Conservation (phyloP, 2,329 filamentous ascomycete genomes). For the Diplodia mutila region DNA sequence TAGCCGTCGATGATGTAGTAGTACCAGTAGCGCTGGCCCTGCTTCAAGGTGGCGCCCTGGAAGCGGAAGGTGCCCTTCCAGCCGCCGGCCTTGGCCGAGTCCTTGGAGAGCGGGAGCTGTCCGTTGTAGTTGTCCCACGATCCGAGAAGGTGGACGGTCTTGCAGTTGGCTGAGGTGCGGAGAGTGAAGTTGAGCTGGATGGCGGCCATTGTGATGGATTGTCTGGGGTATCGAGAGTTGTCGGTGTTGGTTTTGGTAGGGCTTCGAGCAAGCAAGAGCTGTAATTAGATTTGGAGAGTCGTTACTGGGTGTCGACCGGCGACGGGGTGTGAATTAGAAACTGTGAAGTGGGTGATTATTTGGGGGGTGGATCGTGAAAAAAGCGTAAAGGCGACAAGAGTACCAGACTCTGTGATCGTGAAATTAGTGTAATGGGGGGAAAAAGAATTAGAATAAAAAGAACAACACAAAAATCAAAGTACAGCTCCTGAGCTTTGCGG, state of each 20-base stretch:
- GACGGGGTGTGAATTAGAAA: constrained; percentile 42
- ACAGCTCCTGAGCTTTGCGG: constrained; percentile 55
- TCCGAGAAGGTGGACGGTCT: constrained; percentile 95
- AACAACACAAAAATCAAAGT: constrained; percentile 47
- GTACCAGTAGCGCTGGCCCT: constrained; percentile 98
- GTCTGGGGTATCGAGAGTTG: constrained; percentile 26
- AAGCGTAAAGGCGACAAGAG: constrained; percentile 26
- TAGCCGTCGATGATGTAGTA: constrained; percentile 99
- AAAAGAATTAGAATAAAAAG: constrained; percentile 39
- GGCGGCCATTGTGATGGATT: constrained; percentile 70
- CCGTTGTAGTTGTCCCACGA: constrained; percentile 98
- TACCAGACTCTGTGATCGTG: constrained; percentile 29
- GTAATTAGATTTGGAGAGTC: constrained; percentile 23
- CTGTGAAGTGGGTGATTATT: constrained; percentile 31
- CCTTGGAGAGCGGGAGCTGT: constrained; percentile 92
- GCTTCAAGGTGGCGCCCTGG: constrained; percentile 80
- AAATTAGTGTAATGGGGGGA: constrained; percentile 22
- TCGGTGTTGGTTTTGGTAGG: constrained; percentile 26
- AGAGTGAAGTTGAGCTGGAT: constrained; percentile 95
- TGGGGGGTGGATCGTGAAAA: constrained; percentile 31
- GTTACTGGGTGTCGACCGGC: constrained; percentile 43
- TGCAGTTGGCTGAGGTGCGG: constrained; percentile 93
- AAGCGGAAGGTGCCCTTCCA: constrained; percentile 98
- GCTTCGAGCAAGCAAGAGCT: constrained; percentile 28
- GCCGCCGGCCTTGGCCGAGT: constrained; percentile 83